These are phyloP conservation scores for Lactifluus volemus DNA, from an alignment of 768 basidiomycete species.

Conservation along the genomic window DNA sequence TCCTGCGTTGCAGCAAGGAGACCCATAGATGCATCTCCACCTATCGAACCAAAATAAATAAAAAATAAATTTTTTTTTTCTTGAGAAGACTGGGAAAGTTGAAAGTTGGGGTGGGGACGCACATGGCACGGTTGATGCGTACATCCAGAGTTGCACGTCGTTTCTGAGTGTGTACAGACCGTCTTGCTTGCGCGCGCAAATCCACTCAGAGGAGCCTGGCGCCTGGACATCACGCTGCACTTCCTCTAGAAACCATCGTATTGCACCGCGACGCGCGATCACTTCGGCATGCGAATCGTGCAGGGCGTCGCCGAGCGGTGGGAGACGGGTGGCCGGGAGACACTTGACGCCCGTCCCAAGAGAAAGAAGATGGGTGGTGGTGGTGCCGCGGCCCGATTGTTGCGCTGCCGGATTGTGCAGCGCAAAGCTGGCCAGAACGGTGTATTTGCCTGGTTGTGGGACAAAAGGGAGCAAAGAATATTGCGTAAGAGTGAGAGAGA, in stretches of 20 bases:
- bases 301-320: slow-evolving; percentile 63
- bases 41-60: slow-evolving; percentile 31
- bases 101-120: too few species aligned
- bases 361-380: slow-evolving; percentile 46
- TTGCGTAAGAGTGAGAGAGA: slow-evolving; percentile 31
- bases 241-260: slow-evolving; percentile 77
- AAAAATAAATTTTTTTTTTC: too few species aligned
- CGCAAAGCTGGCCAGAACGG: slow-evolving; percentile 49
- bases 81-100: too few species aligned
- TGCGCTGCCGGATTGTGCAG: slow-evolving; percentile 31
- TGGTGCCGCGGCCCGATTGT: slow-evolving; percentile 16
- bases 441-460: slow-evolving; percentile 51
- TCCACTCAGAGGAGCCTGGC: slow-evolving; percentile 40
- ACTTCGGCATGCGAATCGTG: slow-evolving; percentile 93
- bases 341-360: slow-evolving; percentile 83
- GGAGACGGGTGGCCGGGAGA: slow-evolving; percentile 53
- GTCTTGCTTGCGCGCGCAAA: slow-evolving; percentile 25
- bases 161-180: slow-evolving; percentile 39
- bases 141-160: slow-evolving; percentile 51
- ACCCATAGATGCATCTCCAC: slow-evolving; percentile 84
- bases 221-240: slow-evolving; percentile 30
- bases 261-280: slow-evolving; percentile 70
- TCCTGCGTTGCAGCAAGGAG: slow-evolving; percentile 71
- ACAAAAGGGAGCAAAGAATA: slow-evolving; percentile 41
- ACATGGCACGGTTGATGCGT: slow-evolving; percentile 70